A percentile compares a stretch with the other conserved stretches of the same genome.
These are phyloP conservation scores for Prunus mume DNA, from an alignment of 306 rosid species.

Conservation along the genomic window DNA sequence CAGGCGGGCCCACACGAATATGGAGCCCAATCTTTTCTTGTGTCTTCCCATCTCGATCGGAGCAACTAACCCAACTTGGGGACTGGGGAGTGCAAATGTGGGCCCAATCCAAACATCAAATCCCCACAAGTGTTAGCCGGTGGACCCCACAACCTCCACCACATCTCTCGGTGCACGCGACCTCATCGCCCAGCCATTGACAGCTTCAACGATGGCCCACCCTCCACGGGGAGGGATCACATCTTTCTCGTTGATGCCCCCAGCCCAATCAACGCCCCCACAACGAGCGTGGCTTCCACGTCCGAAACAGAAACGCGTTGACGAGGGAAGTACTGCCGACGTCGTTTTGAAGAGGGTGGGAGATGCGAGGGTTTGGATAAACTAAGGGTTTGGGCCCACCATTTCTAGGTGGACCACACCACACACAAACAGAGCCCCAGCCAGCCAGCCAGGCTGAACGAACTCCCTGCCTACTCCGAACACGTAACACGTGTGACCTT, in stretches of 20 bases:
- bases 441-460: slow-evolving; percentile 9
- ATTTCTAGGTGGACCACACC: slow-evolving; percentile 27
- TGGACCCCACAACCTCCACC: slow-evolving; percentile 14
- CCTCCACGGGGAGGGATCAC: slow-evolving; percentile 24
- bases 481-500: slow-evolving; percentile 11
- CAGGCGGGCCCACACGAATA: background rate
- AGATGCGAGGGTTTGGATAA: background rate
- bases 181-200: slow-evolving; percentile 23
- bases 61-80: slow-evolving; percentile 7
- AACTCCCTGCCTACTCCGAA: slow-evolving; percentile 21
- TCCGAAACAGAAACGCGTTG: background rate
- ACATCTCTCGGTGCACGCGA: slow-evolving; percentile 28
- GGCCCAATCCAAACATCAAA: slow-evolving; percentile 6
- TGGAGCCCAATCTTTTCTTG: slow-evolving; percentile 8
- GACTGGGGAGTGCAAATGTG: background rate
- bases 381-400: slow-evolving; percentile 24
- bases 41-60: background rate
- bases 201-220: slow-evolving; percentile 33
- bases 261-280: background rate
- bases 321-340: background rate
- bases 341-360: background rate
- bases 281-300: background rate
- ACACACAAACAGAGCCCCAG: background rate
- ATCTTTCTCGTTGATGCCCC: background rate
- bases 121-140: slow-evolving; percentile 5